phyloP scores from a whole-genome alignment of 148 eudicot species.

The Amaranthus palmeri region DNA sequence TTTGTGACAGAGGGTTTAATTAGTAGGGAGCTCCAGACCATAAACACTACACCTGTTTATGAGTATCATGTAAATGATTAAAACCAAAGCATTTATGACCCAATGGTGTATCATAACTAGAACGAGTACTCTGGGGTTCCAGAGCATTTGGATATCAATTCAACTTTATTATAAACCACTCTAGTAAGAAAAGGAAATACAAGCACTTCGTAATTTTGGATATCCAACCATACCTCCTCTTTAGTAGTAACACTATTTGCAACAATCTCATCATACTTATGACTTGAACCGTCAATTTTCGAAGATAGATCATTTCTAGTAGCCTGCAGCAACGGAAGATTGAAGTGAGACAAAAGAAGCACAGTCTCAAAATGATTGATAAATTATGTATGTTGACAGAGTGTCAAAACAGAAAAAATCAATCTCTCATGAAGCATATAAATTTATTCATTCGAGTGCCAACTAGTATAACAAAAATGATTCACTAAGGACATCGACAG shows the following conservation, averaged over 20 bases:
- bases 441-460: not conserved
- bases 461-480: not conserved
- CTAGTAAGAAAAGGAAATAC: not conserved
- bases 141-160: not conserved
- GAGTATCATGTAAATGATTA: too few relatives aligned
- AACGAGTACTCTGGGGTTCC: not conserved
- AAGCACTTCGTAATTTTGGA: not conserved
- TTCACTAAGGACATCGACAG: not conserved
- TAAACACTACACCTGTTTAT: too few relatives aligned
- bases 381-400: not conserved
- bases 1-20: too few relatives aligned
- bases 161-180: not conserved
- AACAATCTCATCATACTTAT: slow-evolving; percentile 22
- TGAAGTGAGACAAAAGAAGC: not conserved
- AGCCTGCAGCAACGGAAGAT: slow-evolving; percentile 14
- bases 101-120: not conserved
- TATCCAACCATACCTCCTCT: slow-evolving; percentile 22
- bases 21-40: too few relatives aligned
- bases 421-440: not conserved
- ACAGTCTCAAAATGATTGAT: not conserved
- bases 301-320: slow-evolving; percentile 23
- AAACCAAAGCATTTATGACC: too few relatives aligned
- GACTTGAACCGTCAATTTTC: slow-evolving; percentile 20
- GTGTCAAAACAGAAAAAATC: not conserved
- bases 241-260: slow-evolving; percentile 14